Evolutionary conservation across 176 grass and related monocot species (phyloP).

Genomic region (Zoysia pacifica): DNA sequence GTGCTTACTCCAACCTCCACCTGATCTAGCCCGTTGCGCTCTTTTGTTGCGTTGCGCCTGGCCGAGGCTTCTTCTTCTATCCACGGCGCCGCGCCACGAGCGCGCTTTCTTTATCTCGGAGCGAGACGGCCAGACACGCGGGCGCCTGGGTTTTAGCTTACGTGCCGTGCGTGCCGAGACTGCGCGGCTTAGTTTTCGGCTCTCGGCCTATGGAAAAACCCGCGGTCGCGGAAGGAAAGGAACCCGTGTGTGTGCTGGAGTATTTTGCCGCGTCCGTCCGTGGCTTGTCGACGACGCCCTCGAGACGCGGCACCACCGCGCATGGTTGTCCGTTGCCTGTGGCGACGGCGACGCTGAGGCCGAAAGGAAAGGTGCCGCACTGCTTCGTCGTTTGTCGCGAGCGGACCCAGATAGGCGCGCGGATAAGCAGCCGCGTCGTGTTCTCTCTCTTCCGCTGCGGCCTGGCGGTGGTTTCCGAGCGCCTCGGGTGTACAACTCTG

Average conservation of each 20-base stretch:
- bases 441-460: no score
- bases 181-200: background rate
- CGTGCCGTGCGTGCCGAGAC: no score
- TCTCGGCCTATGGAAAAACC: background rate
- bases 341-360: conserved; percentile 25
- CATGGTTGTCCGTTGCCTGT: conserved; percentile 12
- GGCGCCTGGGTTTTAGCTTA: no score
- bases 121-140: no score
- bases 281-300: conserved; percentile 22
- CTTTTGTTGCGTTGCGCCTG: conserved; percentile 50
- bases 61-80: conserved; percentile 17
- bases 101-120: no score
- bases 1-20: background rate
- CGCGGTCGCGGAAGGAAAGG: background rate
- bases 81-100: background rate
- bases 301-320: background rate
- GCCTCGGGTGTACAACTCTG: no score
- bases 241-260: background rate
- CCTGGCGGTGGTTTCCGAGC: no score
- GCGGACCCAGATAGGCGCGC: no score
- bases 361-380: background rate
- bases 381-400: no score
- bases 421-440: no score
- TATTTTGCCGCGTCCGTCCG: conserved; percentile 11
- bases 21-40: conserved; percentile 3